A percentile compares a stretch with the other conserved stretches of the same genome.
Conservation (phyloP, 805 yeast genomes). For the Cyberlindnera maclurae region DNA sequence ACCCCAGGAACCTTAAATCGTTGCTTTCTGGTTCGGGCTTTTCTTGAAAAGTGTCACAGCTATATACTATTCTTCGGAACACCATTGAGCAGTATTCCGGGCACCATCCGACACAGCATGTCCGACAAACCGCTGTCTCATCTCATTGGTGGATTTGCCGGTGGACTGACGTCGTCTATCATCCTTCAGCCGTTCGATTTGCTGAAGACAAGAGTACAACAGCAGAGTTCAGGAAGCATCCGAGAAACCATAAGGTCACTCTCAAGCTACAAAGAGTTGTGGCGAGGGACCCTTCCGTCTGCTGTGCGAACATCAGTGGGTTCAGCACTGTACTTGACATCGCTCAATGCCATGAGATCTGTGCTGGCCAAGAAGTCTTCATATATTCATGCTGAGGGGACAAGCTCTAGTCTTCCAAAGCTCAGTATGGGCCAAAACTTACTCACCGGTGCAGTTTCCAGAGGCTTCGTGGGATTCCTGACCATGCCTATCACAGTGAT, state of each 20-base stretch:
- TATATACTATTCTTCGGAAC: too few relatives aligned
- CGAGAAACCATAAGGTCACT: conserved; percentile 32
- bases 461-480: conserved; percentile 75
- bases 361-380: conserved; percentile 32
- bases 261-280: conserved; percentile 40
- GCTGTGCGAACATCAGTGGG: conserved; percentile 87
- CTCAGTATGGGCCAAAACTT: conserved; percentile 65
- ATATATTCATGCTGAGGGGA: conserved; percentile 1
- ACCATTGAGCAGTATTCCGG: too few relatives aligned
- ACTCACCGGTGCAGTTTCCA: conserved; percentile 65
- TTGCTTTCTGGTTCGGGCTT: too few relatives aligned
- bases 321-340: conserved; percentile 76
- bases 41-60: too few relatives aligned
- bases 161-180: conserved; percentile 79
- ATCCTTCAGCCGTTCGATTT: conserved; percentile 84
- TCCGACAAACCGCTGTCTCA: conserved; percentile 35
- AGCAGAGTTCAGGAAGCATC: conserved; percentile 31
- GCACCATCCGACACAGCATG: not conserved
- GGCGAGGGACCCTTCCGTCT: conserved; percentile 95
- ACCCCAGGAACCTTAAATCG: too few relatives aligned
- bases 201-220: conserved; percentile 82
- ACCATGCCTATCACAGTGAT: conserved; percentile 94
- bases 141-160: conserved; percentile 71
- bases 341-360: conserved; percentile 56
- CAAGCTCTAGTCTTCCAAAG: conserved; percentile 54